Base-by-base conservation (phyloP, 2,329 filamentous ascomycete genomes). In the Myrmaecium sp. region DNA sequence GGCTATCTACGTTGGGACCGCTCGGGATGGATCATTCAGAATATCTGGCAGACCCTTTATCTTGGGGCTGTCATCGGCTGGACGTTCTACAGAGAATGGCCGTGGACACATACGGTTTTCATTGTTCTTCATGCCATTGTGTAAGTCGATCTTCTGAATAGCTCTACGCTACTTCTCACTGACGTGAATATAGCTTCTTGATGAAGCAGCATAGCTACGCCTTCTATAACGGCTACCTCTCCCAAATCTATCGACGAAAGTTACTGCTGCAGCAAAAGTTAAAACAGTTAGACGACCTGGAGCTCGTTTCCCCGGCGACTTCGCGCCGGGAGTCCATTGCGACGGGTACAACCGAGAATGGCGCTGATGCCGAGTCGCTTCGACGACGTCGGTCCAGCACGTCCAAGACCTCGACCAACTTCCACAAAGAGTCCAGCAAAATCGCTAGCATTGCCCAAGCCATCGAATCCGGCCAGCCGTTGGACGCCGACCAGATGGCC, bases 121-220 rank as follows among this genome's bases (percentile, higher is more conserved):
- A 77, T 80, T 26, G 70, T 79, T 6, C 55, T 84, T 11, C 77
- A 84, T 42, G 70, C 70, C 9, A 54, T 84, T 29, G 68, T 77
- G n/a, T n/a, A n/a, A n/a, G n/a, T n/a, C n/a, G n/a, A 5, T n/a
- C n/a, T n/a, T n/a, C n/a, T n/a, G n/a, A n/a, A n/a, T n/a, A n/a
- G n/a, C n/a, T n/a, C n/a, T n/a, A n/a, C n/a, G n/a, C n/a, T n/a
- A n/a, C n/a, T n/a, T n/a, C n/a, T n/a, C n/a, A n/a, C n/a, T n/a
- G n/a, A n/a, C n/a, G n/a, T n/a, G n/a, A n/a, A n/a, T n/a, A n/a
- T n/a, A n/a, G n/a, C 3, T 75, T 83, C 62, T 46, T 84, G 14
- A 84, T 84, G 79, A 86, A 86, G 55, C 76, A 82, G 49, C 79
- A 83, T 44, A 76, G 72, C 11, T 83, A 80, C 41, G 64, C 74